phyloP scores from a whole-genome alignment of 2,329 filamentous ascomycete species.

The Fusarium humuli region DNA sequence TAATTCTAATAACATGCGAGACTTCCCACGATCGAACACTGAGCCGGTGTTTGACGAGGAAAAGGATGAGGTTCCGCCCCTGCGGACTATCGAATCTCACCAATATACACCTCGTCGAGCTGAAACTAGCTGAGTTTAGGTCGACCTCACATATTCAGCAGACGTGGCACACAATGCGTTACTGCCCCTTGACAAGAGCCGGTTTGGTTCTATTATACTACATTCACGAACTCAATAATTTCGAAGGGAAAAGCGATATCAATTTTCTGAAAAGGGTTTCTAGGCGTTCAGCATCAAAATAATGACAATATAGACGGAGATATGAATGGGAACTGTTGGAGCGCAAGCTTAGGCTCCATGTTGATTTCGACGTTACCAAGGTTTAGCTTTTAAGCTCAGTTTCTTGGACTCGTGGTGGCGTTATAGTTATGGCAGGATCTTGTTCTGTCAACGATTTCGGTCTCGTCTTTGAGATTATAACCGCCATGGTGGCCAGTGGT shows the following conservation, averaged over 20 bases:
- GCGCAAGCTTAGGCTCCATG: constrained; percentile 24
- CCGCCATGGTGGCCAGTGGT: neutral
- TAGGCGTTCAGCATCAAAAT: constrained; percentile 26
- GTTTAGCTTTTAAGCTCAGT: neutral
- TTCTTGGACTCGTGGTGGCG: neutral
- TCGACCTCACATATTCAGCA: neutral
- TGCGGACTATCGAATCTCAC: constrained; percentile 44
- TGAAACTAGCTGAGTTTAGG: constrained; percentile 35
- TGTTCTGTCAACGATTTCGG: neutral
- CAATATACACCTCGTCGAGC: constrained; percentile 44
- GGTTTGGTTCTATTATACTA: neutral
- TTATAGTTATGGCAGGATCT: constrained; percentile 6
- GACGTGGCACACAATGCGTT: neutral
- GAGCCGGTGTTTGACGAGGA: constrained; percentile 47
- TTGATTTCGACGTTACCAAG: neutral
- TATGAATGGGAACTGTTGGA: constrained; percentile 3
- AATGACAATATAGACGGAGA: constrained; percentile 20
- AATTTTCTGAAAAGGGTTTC: neutral
- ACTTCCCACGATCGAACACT: constrained; percentile 43
- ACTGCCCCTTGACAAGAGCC: neutral
- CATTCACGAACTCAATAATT: constrained; percentile 22
- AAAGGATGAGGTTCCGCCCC: constrained; percentile 43
- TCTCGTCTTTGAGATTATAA: neutral
- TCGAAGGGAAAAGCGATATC: constrained; percentile 22
- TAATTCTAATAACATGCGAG: constrained; percentile 44